Percentiles rank a stretch among this genome's conserved stretches.
Conservation (phyloP, 2,329 filamentous ascomycete genomes). For the Fusarium papillatum region DNA sequence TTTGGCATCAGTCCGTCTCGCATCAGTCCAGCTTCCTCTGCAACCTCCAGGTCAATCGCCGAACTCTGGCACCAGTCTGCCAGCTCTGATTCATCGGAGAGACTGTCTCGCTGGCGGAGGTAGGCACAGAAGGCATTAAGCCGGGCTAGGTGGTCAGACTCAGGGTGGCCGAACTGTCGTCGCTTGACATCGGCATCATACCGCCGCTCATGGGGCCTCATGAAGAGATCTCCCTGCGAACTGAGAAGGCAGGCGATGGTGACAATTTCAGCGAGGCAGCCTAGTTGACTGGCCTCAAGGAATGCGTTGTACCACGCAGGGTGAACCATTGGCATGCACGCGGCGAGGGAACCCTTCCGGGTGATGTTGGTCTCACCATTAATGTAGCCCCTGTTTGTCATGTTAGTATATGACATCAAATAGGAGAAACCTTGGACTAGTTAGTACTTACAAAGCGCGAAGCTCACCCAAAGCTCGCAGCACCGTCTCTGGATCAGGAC, state of each 20-base stretch:
- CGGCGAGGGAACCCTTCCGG: neutral
- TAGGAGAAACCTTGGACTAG: neutral
- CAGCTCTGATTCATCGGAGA: neutral
- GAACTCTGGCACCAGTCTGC: neutral
- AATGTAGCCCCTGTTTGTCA: neutral
- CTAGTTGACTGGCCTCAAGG: neutral
- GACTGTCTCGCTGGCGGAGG: neutral
- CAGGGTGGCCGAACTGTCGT: neutral
- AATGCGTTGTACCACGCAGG: neutral
- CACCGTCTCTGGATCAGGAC: neutral
- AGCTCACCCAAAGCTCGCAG: neutral
- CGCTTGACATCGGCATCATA: neutral
- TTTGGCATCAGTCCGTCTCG: neutral
- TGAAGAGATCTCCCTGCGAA: neutral
- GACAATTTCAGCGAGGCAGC: neutral
- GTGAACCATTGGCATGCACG: neutral
- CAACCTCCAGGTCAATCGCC: neutral
- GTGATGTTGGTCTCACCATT: neutral
- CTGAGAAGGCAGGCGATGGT: neutral
- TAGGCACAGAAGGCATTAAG: neutral
- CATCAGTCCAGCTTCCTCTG: neutral
- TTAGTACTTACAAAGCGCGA: neutral
- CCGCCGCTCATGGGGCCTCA: neutral
- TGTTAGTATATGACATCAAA: neutral
- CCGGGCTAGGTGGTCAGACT: neutral